Base-by-base conservation (phyloP, 129 eudicot genomes). In the Glebionis coronaria region DNA sequence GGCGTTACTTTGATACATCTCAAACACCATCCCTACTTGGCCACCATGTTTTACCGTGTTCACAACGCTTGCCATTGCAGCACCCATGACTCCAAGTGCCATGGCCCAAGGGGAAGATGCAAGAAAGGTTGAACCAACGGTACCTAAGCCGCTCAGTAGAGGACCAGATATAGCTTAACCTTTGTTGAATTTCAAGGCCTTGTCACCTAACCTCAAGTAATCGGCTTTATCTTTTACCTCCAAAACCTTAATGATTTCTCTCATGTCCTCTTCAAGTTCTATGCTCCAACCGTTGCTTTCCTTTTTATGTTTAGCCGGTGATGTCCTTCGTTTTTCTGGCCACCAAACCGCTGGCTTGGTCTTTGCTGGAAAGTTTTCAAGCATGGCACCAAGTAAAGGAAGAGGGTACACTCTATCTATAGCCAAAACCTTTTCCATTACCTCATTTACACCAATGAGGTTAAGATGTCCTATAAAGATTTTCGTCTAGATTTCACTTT, bases 381-480 rank as follows among this genome's bases (percentile, higher is more conserved):
- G 80, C 96, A 91, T 91, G 49, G 27, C 82, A 25, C 96, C 96
- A 8, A 87, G 80, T 21, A 91, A 65, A 55, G 97, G 97, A 59
- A 91, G 86, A 23, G 97, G 97, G 74, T 82, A 91, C 1, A 94
- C 97, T 70, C 60, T 79, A 54, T 91, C 95, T 61, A 88, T 60
- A 49, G 85, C 87, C 80, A 85, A 79, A 28, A 88, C 81, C 57
- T 71, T 83, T 21, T 77, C 79, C 82, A 85, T 76, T 3, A 81
- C 63, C 13, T 87, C 88, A 18, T 81, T 73, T 4, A 85, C 83
- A 40, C 79, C 83, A 28, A 15, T 54, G 1, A 29, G 4, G 4
- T 72, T 69, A 4, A 68, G 64, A 0, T 23, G 63, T 10, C 75
- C 67, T 0, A 74, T 50, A 0, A 77, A 51, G 0, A 85, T 27